A percentile compares a stretch with the other conserved stretches of the same genome.
These are phyloP conservation scores for Rosa lucieae DNA, from an alignment of 306 rosid species.

Conservation along the genomic window DNA sequence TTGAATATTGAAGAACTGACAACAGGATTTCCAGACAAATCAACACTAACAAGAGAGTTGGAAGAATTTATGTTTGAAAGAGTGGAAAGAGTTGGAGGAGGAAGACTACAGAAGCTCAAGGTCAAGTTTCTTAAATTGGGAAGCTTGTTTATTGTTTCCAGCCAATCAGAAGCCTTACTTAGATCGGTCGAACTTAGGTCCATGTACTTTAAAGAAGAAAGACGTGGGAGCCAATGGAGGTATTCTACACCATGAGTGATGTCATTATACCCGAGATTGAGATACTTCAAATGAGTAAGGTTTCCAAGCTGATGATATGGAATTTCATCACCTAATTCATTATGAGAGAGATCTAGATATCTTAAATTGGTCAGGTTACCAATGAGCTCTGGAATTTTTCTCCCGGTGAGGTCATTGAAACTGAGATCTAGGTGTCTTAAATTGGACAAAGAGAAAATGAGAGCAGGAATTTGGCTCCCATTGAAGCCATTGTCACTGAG, in stretches of 20 bases:
- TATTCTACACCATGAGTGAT: not conserved
- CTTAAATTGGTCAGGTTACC: not conserved
- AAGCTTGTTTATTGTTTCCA: not conserved
- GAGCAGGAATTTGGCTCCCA: too few relatives aligned
- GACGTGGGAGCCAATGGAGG: not conserved
- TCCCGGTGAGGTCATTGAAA: not conserved
- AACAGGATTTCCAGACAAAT: not conserved
- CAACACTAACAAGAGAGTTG: not conserved
- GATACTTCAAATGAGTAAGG: not conserved
- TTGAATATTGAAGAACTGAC: not conserved
- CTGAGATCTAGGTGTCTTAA: not conserved
- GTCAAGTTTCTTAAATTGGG: constrained; percentile 6
- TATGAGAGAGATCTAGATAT: not conserved
- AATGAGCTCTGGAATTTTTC: not conserved
- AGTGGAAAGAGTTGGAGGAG: not conserved
- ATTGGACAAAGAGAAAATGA: not conserved
- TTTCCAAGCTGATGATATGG: not conserved
- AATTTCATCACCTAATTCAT: not conserved
- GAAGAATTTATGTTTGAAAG: not conserved
- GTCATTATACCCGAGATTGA: accelerated
- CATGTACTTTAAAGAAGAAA: not conserved
- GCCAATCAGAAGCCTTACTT: not conserved
- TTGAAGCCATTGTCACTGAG: too few relatives aligned
- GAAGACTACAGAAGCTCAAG: not conserved
- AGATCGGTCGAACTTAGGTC: not conserved